Evolutionary conservation across 371 early-diverging fungal species (phyloP).

Genomic region (Zopfochytrium polystomum): DNA sequence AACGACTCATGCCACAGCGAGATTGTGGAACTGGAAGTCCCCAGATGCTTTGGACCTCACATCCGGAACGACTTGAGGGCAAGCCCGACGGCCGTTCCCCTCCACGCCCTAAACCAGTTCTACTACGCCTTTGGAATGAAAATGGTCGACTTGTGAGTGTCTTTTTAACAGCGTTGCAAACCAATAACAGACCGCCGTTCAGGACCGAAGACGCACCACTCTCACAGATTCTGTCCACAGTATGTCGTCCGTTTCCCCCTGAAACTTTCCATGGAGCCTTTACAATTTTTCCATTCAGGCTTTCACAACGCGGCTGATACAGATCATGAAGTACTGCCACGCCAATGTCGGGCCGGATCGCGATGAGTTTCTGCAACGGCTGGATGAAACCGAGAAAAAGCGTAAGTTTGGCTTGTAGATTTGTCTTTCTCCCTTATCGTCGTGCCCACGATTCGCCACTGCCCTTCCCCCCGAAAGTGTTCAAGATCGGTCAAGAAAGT

Average conservation of each 20-base stretch:
- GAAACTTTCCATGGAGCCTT: neutral
- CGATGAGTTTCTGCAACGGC: too few species aligned
- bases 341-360: too few species aligned
- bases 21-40: slow-evolving; percentile 47
- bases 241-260: too few species aligned
- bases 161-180: neutral
- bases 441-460: too few species aligned
- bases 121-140: slow-evolving; percentile 53
- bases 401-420: too few species aligned
- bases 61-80: slow-evolving; percentile 51
- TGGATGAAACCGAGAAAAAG: too few species aligned
- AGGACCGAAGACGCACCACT: too few species aligned
- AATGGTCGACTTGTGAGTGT: slow-evolving; percentile 22
- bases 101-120: slow-evolving; percentile 48
- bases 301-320: slow-evolving; percentile 9
- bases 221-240: too few species aligned
- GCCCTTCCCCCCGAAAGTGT: too few species aligned
- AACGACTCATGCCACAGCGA: slow-evolving; percentile 29
- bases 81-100: slow-evolving; percentile 47
- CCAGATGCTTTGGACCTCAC: slow-evolving; percentile 48
- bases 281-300: slow-evolving; percentile 12
- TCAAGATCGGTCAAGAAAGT: too few species aligned
- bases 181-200: too few species aligned
- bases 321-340: slow-evolving; percentile 22
- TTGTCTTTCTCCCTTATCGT: too few species aligned